Percentiles rank a stretch among this genome's conserved stretches.
Conservation (phyloP, 257 asterid genomes). For the Gardenia jasminoides region DNA sequence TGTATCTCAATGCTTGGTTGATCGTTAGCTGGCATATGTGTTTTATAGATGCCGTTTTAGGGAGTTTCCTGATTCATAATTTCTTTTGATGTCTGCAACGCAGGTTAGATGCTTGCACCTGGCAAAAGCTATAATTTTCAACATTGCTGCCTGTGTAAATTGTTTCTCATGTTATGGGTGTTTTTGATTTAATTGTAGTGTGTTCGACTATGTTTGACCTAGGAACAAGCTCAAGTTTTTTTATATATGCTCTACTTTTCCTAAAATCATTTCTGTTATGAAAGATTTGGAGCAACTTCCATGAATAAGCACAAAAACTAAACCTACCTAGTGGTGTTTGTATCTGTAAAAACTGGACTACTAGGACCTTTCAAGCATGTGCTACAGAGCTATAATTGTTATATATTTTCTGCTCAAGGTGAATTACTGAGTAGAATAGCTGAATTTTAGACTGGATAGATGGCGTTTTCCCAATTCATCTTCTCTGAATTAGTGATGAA, state of each 20-base stretch:
- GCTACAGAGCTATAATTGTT: not conserved
- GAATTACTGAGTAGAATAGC: not conserved
- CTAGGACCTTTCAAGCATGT: no score
- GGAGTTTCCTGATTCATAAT: not conserved
- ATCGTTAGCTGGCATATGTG: not conserved
- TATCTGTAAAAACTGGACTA: not conserved
- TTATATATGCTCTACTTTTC: not conserved
- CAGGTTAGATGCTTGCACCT: not conserved
- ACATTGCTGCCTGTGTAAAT: not conserved
- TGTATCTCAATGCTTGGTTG: not conserved
- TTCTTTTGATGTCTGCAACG: not conserved
- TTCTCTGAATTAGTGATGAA: not conserved
- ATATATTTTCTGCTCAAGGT: not conserved
- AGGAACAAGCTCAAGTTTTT: not conserved
- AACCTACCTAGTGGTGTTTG: not conserved
- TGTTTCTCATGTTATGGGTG: not conserved
- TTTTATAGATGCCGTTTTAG: not conserved
- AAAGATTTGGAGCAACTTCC: not conserved
- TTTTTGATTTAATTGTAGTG: not conserved
- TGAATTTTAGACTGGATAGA: not conserved
- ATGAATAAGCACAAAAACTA: not conserved
- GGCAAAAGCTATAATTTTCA: not conserved
- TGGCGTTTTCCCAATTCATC: not conserved
- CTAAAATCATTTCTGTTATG: not conserved
- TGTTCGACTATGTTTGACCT: not conserved